A percentile compares a stretch with the other conserved stretches of the same genome.
Conservation (phyloP, 1,284 basidiomycete species). For the Leccinum laetum region DNA sequence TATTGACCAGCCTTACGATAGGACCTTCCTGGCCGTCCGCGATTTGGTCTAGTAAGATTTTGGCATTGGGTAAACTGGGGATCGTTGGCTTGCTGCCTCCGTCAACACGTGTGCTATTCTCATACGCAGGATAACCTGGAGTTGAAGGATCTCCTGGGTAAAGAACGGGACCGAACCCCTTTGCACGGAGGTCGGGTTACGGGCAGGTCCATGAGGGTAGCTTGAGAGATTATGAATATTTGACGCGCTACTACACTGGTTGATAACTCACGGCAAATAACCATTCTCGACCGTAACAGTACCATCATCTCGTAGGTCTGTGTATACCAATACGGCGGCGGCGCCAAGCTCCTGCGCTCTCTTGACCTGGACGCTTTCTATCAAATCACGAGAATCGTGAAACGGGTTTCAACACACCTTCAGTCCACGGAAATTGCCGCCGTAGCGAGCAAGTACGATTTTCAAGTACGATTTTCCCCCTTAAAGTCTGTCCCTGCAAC, state of each 20-base stretch:
- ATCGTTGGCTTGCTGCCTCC: slow-evolving; percentile 64
- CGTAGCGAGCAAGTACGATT: slow-evolving; percentile 72
- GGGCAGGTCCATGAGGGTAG: slow-evolving; percentile 73
- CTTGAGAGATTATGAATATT: slow-evolving; percentile 16
- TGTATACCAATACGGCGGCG: slow-evolving; percentile 62
- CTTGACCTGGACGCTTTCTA: slow-evolving; percentile 43
- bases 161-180: slow-evolving; percentile 77
- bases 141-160: slow-evolving; percentile 76
- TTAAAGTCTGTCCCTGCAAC: slow-evolving; percentile 58
- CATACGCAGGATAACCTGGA: slow-evolving; percentile 73
- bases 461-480: slow-evolving; percentile 38
- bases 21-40: slow-evolving; percentile 34
- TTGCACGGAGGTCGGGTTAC: slow-evolving; percentile 69
- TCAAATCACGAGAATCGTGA: neutral
- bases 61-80: slow-evolving; percentile 61
- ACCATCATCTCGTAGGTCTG: slow-evolving; percentile 76
- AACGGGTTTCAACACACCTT: slow-evolving; percentile 37
- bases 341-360: slow-evolving; percentile 74
- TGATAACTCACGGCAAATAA: slow-evolving; percentile 42
- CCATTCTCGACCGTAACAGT: slow-evolving; percentile 66
- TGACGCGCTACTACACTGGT: slow-evolving; percentile 4
- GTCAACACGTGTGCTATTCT: slow-evolving; percentile 63
- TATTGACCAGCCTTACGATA: slow-evolving; percentile 46
- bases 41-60: slow-evolving; percentile 45
- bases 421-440: slow-evolving; percentile 69